Base-by-base conservation (phyloP, 2,329 filamentous ascomycete genomes). In the Hypoxylon rubiginosum region DNA sequence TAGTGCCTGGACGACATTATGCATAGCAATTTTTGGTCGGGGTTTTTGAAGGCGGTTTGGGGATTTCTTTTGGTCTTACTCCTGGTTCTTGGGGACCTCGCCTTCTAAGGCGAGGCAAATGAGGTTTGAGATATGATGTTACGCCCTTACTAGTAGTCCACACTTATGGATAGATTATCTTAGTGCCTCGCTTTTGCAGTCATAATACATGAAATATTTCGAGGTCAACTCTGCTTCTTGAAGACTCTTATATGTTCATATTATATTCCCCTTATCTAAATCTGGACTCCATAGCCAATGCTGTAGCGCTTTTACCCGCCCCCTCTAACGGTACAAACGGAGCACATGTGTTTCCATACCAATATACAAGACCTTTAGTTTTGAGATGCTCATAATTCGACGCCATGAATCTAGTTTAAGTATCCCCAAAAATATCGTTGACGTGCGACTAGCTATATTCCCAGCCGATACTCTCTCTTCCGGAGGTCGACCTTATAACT, bases 401-500 rank as follows among this genome's bases (percentile, higher is more conserved):
- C 17, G 32, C 2, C 34, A 61, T 45, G 55, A 32, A 54, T 34
- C 52, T 32, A 11, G 65, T 49, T 28, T n/a, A n/a, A 46, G 15
- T 9, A 48, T 26, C 21, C 15, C 43, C 4, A 4, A 21, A n/a
- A 4, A 17, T 30, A 15, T 49, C 11, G 15, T 36, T 15, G 3
- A 26, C 45, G 24, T 17, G 9, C 32, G 19, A n/a, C n/a, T 13
- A 21, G 24, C 43, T 15, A 46, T 21, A 24, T 26, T 34, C 43
- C 39, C 32, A 21, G 21, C 26, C 34, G 4, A 21, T 17, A 10
- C 26, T 21, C 17, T 54, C 32, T 34, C 9, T 9, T n/a, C n/a
- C n/a, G n/a, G n/a, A 3, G 8, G 9, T 34, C 13, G 32, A 13
- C 6, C 39, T 15, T 89, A 96, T 78, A 97, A 77, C 86, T 92